These are phyloP conservation scores for Chalara sp. DNA, from an alignment of 2,329 filamentous ascomycete genomes.

Conservation along the genomic window DNA sequence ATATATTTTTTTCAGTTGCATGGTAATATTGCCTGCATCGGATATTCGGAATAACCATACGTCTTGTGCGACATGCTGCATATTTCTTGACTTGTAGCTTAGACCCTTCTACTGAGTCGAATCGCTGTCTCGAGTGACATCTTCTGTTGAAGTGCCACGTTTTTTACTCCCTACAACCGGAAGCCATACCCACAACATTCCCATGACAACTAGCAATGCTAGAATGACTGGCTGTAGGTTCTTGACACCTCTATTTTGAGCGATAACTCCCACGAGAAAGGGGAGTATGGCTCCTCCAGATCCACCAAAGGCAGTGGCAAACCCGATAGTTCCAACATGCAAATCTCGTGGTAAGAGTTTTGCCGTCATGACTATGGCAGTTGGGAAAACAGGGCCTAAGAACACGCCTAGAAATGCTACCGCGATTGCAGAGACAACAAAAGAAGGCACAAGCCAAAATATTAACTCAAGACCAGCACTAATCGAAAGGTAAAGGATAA, in stretches of 20 bases:
- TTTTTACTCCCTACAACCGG: no score
- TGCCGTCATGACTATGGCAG: constrained; percentile 64
- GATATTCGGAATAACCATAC: no score
- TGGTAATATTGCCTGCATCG: no score
- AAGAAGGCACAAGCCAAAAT: constrained; percentile 76
- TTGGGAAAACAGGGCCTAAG: constrained; percentile 72
- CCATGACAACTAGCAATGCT: constrained; percentile 33
- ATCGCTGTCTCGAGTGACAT: no score
- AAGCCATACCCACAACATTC: constrained; percentile 11
- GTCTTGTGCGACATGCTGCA: no score
- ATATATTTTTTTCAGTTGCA: no score
- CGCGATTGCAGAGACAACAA: constrained; percentile 66
- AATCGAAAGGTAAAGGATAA: constrained; percentile 55
- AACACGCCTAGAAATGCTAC: constrained; percentile 72
- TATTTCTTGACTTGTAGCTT: no score
- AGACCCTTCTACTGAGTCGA: no score
- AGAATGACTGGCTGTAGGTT: constrained; percentile 51
- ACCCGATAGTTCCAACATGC: constrained; percentile 76
- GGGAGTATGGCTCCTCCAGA: constrained; percentile 62
- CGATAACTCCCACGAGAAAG: constrained; percentile 62
- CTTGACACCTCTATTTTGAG: constrained; percentile 47
- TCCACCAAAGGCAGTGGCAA: constrained; percentile 71
- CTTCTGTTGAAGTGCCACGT: no score
- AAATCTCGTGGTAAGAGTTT: constrained; percentile 67
- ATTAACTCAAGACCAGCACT: constrained; percentile 61